phyloP scores from a whole-genome alignment of 495 filamentous ascomycete species.

The Lichina pygmaea region DNA sequence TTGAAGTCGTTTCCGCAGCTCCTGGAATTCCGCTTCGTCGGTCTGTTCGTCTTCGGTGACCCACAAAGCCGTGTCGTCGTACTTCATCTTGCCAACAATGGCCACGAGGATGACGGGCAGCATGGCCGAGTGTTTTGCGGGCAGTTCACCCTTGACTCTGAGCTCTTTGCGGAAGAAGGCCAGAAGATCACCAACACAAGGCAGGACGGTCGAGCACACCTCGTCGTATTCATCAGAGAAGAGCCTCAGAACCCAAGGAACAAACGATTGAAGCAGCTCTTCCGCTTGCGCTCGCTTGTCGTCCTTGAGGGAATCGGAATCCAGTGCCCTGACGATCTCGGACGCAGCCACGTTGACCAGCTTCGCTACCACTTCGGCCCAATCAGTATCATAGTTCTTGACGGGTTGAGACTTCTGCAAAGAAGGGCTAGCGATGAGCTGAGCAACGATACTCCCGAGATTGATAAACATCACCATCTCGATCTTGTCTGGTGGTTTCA shows the following conservation, averaged over 20 bases:
- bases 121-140: constrained; percentile 43
- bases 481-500: constrained; percentile 77
- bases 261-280: constrained; percentile 49
- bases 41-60: constrained; percentile 76
- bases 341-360: constrained; percentile 73
- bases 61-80: constrained; percentile 85
- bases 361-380: constrained; percentile 82
- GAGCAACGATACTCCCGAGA: constrained; percentile 49
- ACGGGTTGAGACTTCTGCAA: constrained; percentile 27
- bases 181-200: constrained; percentile 69
- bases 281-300: constrained; percentile 34
- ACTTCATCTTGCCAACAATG: constrained; percentile 84
- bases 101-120: constrained; percentile 69
- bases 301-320: constrained; percentile 26
- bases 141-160: constrained; percentile 28
- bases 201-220: constrained; percentile 80
- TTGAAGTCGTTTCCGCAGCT: constrained; percentile 67
- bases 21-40: constrained; percentile 96
- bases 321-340: constrained; percentile 62
- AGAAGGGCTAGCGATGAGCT: constrained; percentile 56
- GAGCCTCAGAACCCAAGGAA: constrained; percentile 67
- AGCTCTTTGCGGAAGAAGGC: constrained; percentile 60
- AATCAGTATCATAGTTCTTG: constrained; percentile 75
- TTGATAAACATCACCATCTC: constrained; percentile 81
- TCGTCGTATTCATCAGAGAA: constrained; percentile 97